These are phyloP conservation scores for Xylariaceae sp. DNA, from an alignment of 2,329 filamentous ascomycete genomes.

Conservation along the genomic window DNA sequence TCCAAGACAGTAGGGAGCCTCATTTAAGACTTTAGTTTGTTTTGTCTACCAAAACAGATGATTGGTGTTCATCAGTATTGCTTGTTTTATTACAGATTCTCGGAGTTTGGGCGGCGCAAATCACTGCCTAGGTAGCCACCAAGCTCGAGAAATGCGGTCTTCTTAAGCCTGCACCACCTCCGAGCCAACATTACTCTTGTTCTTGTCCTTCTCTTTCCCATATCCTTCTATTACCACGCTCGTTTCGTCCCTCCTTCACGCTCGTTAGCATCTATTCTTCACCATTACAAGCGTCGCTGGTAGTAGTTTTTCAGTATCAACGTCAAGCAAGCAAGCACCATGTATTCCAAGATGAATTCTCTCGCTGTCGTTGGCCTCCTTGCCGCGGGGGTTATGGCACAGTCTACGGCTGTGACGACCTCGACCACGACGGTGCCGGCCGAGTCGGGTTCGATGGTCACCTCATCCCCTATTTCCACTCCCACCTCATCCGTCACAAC, in stretches of 20 bases:
- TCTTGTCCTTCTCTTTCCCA: slow-evolving; percentile 9
- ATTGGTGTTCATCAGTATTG: slow-evolving; percentile 38
- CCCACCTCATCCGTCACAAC: not conserved
- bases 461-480: slow-evolving; percentile 3
- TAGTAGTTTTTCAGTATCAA: slow-evolving; percentile 11
- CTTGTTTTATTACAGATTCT: slow-evolving; percentile 44
- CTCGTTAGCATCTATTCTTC: slow-evolving; percentile 8
- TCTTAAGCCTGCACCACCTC: slow-evolving; percentile 33
- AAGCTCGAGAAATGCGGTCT: slow-evolving; percentile 20
- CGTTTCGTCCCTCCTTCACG: slow-evolving; percentile 16
- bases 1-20: slow-evolving; percentile 38
- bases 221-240: slow-evolving; percentile 16
- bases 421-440: not conserved
- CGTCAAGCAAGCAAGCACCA: slow-evolving; percentile 32
- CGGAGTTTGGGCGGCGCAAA: slow-evolving; percentile 9
- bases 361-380: slow-evolving; percentile 36
- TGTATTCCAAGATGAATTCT: slow-evolving; percentile 40
- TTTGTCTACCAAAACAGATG: slow-evolving; percentile 32
- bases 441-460: slow-evolving; percentile 2
- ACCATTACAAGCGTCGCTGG: not conserved
- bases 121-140: slow-evolving; percentile 26
- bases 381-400: slow-evolving; percentile 14
- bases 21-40: slow-evolving; percentile 33
- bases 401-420: not conserved
- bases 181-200: not conserved